Evolutionary conservation across 169 alveolate species (phyloP).

Genomic region (Theileria sp.): DNA sequence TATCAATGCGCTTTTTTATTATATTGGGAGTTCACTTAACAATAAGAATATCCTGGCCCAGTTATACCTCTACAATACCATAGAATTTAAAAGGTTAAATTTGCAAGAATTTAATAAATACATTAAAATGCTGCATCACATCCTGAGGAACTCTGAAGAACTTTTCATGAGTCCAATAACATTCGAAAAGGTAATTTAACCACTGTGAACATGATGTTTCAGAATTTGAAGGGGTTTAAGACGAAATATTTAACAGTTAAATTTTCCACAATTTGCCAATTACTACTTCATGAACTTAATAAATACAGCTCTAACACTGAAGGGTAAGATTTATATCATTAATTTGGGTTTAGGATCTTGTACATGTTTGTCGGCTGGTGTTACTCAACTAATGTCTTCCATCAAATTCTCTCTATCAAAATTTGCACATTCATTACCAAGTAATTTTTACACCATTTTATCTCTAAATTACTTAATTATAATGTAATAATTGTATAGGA

Average conservation of each 20-base stretch:
- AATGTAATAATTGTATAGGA: neutral
- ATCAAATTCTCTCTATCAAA: neutral
- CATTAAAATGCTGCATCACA: slow-evolving; percentile 13
- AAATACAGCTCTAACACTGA: neutral
- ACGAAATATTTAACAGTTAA: neutral
- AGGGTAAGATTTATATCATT: neutral
- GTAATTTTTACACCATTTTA: neutral
- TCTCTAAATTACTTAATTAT: neutral
- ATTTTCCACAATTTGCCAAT: neutral
- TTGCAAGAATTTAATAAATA: neutral
- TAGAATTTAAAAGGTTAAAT: neutral
- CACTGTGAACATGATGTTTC: too few species aligned
- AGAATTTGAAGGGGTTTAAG: neutral
- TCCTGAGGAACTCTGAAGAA: neutral
- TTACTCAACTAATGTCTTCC: neutral
- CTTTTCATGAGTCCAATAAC: neutral
- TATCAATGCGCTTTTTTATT: slow-evolving; percentile 41
- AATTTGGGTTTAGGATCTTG: neutral
- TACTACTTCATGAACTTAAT: neutral
- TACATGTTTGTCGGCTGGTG: slow-evolving; percentile 1
- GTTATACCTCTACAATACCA: slow-evolving; percentile 28
- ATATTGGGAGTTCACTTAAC: slow-evolving; percentile 49
- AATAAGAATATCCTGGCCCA: slow-evolving; percentile 43
- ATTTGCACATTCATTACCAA: neutral
- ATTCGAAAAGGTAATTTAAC: neutral